Evolutionary conservation across 2,329 filamentous ascomycete genomes (phyloP), one percentile per base, ranked within the genome.

Genomic region (Arthrobotrys musiformis): DNA sequence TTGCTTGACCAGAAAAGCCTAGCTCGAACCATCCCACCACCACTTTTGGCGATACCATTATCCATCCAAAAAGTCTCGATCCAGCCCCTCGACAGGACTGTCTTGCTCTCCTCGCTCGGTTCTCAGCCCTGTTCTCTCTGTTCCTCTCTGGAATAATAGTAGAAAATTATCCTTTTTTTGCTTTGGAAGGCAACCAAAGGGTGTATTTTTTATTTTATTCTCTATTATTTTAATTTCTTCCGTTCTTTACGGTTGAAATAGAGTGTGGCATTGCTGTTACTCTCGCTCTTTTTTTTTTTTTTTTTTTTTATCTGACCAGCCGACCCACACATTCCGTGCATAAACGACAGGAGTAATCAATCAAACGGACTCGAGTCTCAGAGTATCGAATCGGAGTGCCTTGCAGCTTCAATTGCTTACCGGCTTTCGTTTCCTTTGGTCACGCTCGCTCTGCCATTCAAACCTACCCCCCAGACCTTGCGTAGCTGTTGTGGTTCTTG

Each of bases 261-360:
- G 63, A 75, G 42, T 68, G 70, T 75, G 70, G 70, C 56, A 35
- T 35, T 68, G 62, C 62, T 68, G 15, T 60, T n/a, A n/a, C n/a
- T n/a, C n/a, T n/a, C n/a, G n/a, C n/a, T n/a, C n/a, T n/a, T n/a
- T n/a, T n/a, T n/a, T n/a, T n/a, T n/a, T n/a, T n/a, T n/a, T n/a
- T n/a, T n/a, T n/a, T 37, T 61, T 61, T 60, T 42, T 33, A 67
- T 62, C 52, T 74, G 30, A 61, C 52, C 42, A 56, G 26, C 44
- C 54, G 26, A 58, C 44, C 70, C 48, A 60, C 46, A 37, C 42
- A 37, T 48, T 64, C 52, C 61, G 70, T 62, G 26, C 50, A 50
- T 24, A 26, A 42, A 72, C 58, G 54, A 58, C 35, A 75, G 62
- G 62, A 76, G 72, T 76, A 63, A 58, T 67, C 56, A 64, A 24